Evolutionary conservation across 257 asterid species (phyloP).

Genomic region (Anisodus tanguticus): DNA sequence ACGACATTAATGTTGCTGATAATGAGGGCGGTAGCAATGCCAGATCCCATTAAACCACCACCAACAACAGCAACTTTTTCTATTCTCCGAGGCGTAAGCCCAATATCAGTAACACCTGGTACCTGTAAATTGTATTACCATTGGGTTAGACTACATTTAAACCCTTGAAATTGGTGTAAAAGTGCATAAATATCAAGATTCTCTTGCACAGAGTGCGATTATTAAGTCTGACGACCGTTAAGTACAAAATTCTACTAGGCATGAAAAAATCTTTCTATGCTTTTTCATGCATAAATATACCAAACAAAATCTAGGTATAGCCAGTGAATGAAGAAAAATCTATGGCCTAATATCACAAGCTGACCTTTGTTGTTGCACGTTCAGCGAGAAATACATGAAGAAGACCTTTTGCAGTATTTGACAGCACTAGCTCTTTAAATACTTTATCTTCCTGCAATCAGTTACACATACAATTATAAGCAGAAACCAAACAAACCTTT

Average conservation of each 20-base stretch:
- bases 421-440: slow-evolving; percentile 58
- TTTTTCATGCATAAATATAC: background rate
- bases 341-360: background rate
- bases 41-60: slow-evolving; percentile 57
- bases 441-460: slow-evolving; percentile 58
- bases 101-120: slow-evolving; percentile 50
- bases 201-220: background rate
- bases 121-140: slow-evolving; percentile 39
- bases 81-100: slow-evolving; percentile 52
- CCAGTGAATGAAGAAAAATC: background rate
- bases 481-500: background rate
- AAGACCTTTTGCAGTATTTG: slow-evolving; percentile 61
- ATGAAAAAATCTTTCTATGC: background rate
- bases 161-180: background rate
- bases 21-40: slow-evolving; percentile 48
- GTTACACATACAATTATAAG: background rate
- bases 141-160: background rate
- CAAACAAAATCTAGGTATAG: background rate
- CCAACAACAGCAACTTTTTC: slow-evolving; percentile 57
- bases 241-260: background rate
- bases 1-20: slow-evolving; percentile 47
- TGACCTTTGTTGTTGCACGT: slow-evolving; percentile 57
- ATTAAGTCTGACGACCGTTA: background rate
- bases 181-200: background rate
- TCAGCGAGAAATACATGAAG: slow-evolving; percentile 64